A percentile compares a stretch with the other conserved stretches of the same genome.
These are phyloP conservation scores for Tephrocybe sp. DNA, from an alignment of 768 basidiomycete species.

Conservation along the genomic window DNA sequence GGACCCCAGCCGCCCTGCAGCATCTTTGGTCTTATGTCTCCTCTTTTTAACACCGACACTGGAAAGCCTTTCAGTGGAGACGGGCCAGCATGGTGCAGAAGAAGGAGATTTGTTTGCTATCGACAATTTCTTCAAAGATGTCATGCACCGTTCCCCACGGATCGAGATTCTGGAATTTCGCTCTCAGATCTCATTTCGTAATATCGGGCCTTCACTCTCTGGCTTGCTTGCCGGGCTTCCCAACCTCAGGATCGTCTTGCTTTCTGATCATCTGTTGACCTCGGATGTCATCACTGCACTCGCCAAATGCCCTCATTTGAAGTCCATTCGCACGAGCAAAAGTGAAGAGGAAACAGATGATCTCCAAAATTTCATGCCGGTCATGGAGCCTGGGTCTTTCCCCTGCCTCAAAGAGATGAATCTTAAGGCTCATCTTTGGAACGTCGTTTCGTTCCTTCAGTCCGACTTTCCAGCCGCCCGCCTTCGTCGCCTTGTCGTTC, in stretches of 20 bases:
- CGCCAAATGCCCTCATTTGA: constrained; percentile 9
- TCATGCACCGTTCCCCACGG: constrained; percentile 7
- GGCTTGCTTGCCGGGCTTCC: constrained; percentile 7
- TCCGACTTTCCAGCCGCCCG: constrained; percentile 9
- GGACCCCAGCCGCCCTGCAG: constrained; percentile 6
- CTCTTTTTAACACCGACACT: constrained; percentile 12
- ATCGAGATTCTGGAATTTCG: constrained; percentile 12
- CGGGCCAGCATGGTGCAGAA: background rate
- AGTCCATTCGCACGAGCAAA: constrained; percentile 5
- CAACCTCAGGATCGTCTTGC: background rate
- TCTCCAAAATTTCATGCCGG: constrained; percentile 16
- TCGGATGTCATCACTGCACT: constrained; percentile 14
- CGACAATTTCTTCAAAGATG: constrained; percentile 14
- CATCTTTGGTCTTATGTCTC: constrained; percentile 13
- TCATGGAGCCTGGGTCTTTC: constrained; percentile 6
- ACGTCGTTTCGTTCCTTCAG: constrained; percentile 6
- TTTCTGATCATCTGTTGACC: constrained; percentile 10
- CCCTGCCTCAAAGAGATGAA: constrained; percentile 8
- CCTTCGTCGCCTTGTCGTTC: constrained; percentile 5
- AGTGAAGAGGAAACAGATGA: background rate
- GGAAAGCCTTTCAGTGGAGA: constrained; percentile 12
- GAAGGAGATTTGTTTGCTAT: constrained; percentile 15
- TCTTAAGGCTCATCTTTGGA: constrained; percentile 14
- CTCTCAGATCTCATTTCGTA: constrained; percentile 9
- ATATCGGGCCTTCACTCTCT: constrained; percentile 10